phyloP scores from a whole-genome alignment of 345 rosid genomes.

The Acer yangbiense region DNA sequence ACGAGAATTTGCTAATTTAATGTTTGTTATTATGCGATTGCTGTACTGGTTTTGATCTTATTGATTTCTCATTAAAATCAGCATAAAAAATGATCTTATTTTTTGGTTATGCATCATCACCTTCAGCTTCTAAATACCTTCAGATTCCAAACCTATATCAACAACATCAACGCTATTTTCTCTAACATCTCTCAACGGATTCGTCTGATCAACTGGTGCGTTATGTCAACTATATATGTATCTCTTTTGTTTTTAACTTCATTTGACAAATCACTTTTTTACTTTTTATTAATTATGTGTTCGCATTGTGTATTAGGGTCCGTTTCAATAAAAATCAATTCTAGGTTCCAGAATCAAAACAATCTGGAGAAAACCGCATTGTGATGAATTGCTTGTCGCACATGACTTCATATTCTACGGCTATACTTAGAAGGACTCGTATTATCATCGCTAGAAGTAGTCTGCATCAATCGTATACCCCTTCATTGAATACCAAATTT shows the following conservation, averaged over 20 bases:
- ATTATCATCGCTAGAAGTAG: constrained; percentile 28
- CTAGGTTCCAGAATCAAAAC: constrained; percentile 10
- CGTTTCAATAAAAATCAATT: not conserved
- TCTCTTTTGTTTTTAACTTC: constrained; percentile 21
- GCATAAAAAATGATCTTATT: no score
- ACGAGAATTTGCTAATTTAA: not conserved
- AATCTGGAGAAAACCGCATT: not conserved
- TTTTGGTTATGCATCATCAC: not conserved
- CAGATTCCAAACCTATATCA: not conserved
- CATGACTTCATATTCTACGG: constrained; percentile 49
- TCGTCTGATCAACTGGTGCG: constrained; percentile 9
- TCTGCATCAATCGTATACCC: constrained; percentile 30
- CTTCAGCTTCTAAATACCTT: not conserved
- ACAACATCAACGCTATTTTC: not conserved
- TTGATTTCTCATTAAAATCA: no score
- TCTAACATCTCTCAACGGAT: not conserved
- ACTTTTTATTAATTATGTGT: not conserved
- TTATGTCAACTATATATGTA: not conserved
- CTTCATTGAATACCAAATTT: constrained; percentile 27
- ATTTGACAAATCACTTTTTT: not conserved
- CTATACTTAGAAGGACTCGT: constrained; percentile 43
- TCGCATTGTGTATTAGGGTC: not conserved
- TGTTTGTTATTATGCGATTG: not conserved
- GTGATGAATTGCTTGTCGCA: constrained; percentile 62
- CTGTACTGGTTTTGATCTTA: no score